These are phyloP conservation scores for Flaveria floridana DNA, from an alignment of 140 eudicot genomes.

Conservation along the genomic window DNA sequence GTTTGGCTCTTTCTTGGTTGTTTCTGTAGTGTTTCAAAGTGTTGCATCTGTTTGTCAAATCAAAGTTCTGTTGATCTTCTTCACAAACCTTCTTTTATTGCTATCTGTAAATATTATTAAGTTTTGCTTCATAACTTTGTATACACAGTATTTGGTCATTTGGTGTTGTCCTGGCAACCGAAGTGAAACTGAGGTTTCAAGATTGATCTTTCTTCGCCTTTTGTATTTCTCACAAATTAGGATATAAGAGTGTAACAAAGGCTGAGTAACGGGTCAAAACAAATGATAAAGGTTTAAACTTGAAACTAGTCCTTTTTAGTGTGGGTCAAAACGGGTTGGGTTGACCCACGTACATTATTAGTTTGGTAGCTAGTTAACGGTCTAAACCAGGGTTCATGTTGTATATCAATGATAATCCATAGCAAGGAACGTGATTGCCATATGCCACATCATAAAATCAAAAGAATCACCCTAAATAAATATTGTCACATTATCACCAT, in stretches of 20 bases:
- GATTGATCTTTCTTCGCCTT: not conserved
- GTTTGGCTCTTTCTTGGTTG: not conserved
- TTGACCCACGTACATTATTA: not conserved
- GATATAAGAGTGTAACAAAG: not conserved
- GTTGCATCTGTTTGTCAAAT: slow-evolving; percentile 3
- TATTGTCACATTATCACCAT: too few relatives aligned
- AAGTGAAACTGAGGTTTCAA: not conserved
- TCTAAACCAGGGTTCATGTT: too few relatives aligned
- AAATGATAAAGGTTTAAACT: not conserved
- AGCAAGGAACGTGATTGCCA: too few relatives aligned
- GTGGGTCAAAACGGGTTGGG: not conserved
- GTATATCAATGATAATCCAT: too few relatives aligned
- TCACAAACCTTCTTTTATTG: slow-evolving; percentile 1
- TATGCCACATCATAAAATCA: too few relatives aligned
- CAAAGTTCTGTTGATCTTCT: slow-evolving; percentile 9
- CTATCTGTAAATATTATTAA: not conserved
- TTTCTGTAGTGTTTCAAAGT: not conserved
- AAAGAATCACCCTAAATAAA: too few relatives aligned
- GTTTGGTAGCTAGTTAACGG: too few relatives aligned
- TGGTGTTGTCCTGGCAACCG: not conserved
- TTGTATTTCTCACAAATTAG: not conserved
- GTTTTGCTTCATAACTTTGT: slow-evolving; percentile 14
- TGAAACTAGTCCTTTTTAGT: not conserved
- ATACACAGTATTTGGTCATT: not conserved
- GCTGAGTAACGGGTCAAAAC: not conserved